These are phyloP conservation scores for Solanum infundibuliforme DNA, from an alignment of 257 asterid genomes.

Conservation along the genomic window DNA sequence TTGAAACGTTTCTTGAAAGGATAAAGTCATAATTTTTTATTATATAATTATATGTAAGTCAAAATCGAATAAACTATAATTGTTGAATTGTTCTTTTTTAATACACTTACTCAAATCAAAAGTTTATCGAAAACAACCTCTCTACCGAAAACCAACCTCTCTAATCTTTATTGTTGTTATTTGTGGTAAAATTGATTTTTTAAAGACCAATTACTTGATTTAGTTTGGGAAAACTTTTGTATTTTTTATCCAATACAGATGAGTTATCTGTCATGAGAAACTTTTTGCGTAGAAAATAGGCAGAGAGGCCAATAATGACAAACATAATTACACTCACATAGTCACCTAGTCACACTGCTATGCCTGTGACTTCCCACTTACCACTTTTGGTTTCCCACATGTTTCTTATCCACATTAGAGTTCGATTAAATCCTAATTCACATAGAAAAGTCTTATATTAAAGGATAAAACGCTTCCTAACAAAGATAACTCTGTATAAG, in stretches of 20 bases:
- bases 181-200: neutral
- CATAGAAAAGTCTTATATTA: accelerated
- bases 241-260: neutral
- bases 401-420: accelerated
- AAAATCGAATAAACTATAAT: too few relatives aligned
- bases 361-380: neutral
- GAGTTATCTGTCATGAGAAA: neutral
- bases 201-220: neutral
- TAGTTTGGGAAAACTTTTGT: neutral
- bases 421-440: too few relatives aligned
- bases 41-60: neutral
- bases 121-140: too few relatives aligned
- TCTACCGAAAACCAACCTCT: neutral
- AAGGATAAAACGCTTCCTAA: accelerated
- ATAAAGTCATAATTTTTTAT: neutral
- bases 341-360: neutral
- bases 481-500: accelerated
- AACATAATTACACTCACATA: neutral
- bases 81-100: accelerated
- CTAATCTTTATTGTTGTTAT: too few relatives aligned
- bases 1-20: neutral
- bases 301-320: neutral
- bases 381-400: neutral
- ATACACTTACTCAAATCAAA: neutral
- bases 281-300: neutral